Base-by-base conservation (phyloP, 2,329 filamentous ascomycete species). In the Clonostachys rosea region DNA sequence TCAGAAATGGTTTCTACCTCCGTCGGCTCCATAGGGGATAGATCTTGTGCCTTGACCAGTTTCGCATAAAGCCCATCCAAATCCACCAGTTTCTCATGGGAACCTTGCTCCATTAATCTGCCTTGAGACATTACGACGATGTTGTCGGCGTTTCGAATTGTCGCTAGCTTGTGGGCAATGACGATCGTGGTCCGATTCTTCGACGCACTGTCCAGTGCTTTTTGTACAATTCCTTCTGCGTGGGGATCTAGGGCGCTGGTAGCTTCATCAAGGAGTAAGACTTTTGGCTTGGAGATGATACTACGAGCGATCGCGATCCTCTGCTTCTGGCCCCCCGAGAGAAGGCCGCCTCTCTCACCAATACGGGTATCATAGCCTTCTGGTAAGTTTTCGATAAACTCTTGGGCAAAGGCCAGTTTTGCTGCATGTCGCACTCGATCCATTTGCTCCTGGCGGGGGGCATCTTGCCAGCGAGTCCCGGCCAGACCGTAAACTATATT, bases 311-410 rank as follows among this genome's bases (percentile, higher is more conserved):
- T 86, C 1, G 81, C 78, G 17, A 87, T 70, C 12, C 83, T 71
- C 53, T 87, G 83, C 40, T 81, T 73, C 54, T 87, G 83, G 1
- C 83, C 83, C 14, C 83, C 83, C 10, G 76, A 82, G 1, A 86
- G 64, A 45, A 83, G 78, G 36, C 81, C 77, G 3, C 83, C 84
- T 12, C 75, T 73, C 54, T 85, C 78, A 6, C 84, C 84, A 8
- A 86, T 79, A 7, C 71, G 65, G 0, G 83, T 83, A 3, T 77
- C 69, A 53, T 70, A 69, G 6, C 62, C 76, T 47, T 67, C 44
- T 2, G 76, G 75, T 0, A 79, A 62, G 33, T 67, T 61, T 4
- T 61, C 54, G 37, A 79, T 74, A 49, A 79, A 79, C 12, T 74
- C 71, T 45, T 75, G 66, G 7, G 75, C 75, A 59, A 71, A 77